Evolutionary conservation across 2,329 filamentous ascomycete species (phyloP).

Genomic region (Shiraia sp.): DNA sequence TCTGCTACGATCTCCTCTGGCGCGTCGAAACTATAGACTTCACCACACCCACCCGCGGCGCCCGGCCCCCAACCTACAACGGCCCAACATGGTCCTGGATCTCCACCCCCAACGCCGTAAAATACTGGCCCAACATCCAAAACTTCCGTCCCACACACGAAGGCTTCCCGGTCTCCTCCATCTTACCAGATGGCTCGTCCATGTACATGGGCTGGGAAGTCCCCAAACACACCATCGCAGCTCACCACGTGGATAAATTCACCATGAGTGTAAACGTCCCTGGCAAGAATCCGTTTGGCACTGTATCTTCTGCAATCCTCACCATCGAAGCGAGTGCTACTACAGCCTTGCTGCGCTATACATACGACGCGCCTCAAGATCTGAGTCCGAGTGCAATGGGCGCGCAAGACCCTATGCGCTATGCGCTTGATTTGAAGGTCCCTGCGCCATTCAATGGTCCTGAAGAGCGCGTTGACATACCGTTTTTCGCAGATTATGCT

Average conservation of each 20-base stretch:
- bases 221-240: constrained; percentile 3
- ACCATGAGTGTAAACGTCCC: constrained; percentile 6
- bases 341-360: constrained; percentile 11
- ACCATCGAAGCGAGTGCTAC: constrained; percentile 10
- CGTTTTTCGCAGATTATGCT: constrained; percentile 17
- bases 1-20: constrained; percentile 23
- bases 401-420: constrained; percentile 6
- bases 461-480: constrained; percentile 1
- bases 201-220: neutral
- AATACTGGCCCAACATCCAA: constrained; percentile 16
- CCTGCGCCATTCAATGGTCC: neutral
- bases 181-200: neutral
- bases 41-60: neutral
- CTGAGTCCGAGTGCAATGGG: constrained; percentile 4
- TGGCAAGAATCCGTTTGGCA: constrained; percentile 18
- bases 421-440: constrained; percentile 5
- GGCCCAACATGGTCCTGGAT: constrained; percentile 23
- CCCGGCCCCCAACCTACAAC: constrained; percentile 3
- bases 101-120: constrained; percentile 10
- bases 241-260: neutral
- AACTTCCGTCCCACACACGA: constrained; percentile 9
- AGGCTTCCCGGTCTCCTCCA: constrained; percentile 2
- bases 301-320: constrained; percentile 12
- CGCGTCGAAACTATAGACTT: constrained; percentile 15
- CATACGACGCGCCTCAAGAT: constrained; percentile 9